Percentiles rank a stretch among this genome's conserved stretches.
Evolutionary conservation across 164 flowering plant genomes (phyloP).

Genomic region (Chimonanthus salicifolius): DNA sequence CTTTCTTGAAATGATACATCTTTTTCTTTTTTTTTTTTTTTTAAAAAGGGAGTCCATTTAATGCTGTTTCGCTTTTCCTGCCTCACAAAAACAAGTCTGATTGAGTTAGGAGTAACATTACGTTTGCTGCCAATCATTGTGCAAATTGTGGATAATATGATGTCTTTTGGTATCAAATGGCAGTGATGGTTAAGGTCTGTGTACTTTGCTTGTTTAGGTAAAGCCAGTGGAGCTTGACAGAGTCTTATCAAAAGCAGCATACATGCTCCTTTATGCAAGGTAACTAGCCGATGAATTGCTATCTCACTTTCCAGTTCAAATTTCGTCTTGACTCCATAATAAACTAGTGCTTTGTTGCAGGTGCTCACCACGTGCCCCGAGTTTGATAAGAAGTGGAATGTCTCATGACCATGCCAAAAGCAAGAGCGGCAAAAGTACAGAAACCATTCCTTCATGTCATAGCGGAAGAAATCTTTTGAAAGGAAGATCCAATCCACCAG

Average conservation of each 20-base stretch:
- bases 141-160: not conserved
- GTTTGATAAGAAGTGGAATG: conserved; percentile 35
- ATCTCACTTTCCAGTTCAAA: not conserved
- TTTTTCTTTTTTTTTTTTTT: no score
- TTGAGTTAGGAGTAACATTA: not conserved
- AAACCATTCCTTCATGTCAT: conserved; percentile 14
- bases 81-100: not conserved
- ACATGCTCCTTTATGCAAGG: conserved; percentile 92
- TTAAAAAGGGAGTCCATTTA: not conserved
- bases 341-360: conserved; percentile 24
- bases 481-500: conserved; percentile 12
- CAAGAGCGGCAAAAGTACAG: conserved; percentile 13
- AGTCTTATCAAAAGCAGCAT: conserved; percentile 69
- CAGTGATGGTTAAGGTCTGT: not conserved
- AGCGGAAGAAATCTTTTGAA: conserved; percentile 16
- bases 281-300: conserved; percentile 13
- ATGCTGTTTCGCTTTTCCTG: not conserved
- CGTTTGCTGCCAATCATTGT: not conserved
- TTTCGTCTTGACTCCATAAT: not conserved
- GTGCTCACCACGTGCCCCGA: conserved; percentile 81
- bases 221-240: conserved; percentile 59
- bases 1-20: not conserved
- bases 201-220: conserved; percentile 38
- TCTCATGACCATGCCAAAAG: conserved; percentile 20
- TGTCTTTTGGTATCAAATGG: not conserved